Evolutionary conservation across 129 eudicot genomes (phyloP).

Genomic region (Mikania micrantha): DNA sequence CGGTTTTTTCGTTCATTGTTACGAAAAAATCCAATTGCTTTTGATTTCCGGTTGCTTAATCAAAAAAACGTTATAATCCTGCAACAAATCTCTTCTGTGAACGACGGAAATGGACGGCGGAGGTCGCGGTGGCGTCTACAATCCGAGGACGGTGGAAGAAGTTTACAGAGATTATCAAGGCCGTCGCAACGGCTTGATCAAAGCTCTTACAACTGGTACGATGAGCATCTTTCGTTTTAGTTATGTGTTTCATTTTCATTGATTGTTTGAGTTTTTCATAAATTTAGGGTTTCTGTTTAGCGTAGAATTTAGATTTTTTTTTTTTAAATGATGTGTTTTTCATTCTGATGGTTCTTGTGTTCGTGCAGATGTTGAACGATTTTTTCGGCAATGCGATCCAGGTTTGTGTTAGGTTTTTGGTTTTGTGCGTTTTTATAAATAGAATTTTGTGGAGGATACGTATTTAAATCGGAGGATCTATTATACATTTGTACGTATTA

Average conservation of each 20-base stretch:
- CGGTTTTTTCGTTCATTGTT: not conserved
- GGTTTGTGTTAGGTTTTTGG: conserved; percentile 41
- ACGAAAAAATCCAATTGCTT: not conserved
- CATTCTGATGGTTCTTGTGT: not conserved
- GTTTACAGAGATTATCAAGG: too few species aligned
- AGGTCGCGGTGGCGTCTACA: conserved; percentile 34
- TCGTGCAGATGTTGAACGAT: conserved; percentile 68
- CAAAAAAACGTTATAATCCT: not conserved
- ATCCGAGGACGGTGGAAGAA: conserved; percentile 52
- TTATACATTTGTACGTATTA: not conserved
- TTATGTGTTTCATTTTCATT: not conserved
- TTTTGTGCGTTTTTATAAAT: not conserved
- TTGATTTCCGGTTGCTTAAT: not conserved
- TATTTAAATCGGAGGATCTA: conserved; percentile 1
- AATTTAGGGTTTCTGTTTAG: conserved; percentile 26
- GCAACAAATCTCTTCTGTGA: not conserved
- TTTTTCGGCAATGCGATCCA: conserved; percentile 83
- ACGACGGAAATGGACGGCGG: conserved; percentile 41
- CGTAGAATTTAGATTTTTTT: not conserved
- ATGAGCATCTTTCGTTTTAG: not conserved
- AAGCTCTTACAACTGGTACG: too few species aligned
- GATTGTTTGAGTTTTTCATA: not conserved
- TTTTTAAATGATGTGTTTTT: not conserved
- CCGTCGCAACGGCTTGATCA: too few species aligned
- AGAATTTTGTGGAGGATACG: not conserved